Evolutionary conservation across 1,284 basidiomycete species (phyloP), one percentile per base, ranked within the genome.

Genomic region (Testicularia cyperi): DNA sequence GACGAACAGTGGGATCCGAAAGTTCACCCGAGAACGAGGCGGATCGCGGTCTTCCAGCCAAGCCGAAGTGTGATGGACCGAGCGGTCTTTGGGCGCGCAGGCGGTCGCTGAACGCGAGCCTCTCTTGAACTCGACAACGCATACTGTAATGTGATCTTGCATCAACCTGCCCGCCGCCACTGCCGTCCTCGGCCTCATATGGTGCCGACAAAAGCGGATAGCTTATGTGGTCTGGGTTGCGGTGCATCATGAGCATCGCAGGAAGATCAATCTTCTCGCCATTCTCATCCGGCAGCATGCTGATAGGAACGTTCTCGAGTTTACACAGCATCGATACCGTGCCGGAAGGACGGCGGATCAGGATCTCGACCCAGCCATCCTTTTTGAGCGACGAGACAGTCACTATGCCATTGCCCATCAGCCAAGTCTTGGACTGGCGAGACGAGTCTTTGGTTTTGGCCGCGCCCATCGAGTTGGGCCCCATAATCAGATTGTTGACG

Each of bases 361-460:
- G 78, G 6, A 97, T 84, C 71, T 94, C 90, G 19, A 92, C 83
- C 94, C 94, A 97, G 3, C 92, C 92, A 1, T 84, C 80, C 49
- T 85, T 82, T 6, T 83, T 80, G 27, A 95, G 81, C 0, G 85
- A 80, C 10, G 86, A 85, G 34, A 97, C 83, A 2, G 92, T 92
- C 38, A 98, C 80, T 35, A 98, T 82, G 0, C 90, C 85, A 63
- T 90, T 86, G 1, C 92, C 92, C 44, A 89, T 78, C 20, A 95
- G 74, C 92, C 92, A 98, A 0, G 87, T 86, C 78, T 90, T 90
- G 18, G 65, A 61, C 7, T 51, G 53, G 21, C 52, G 37, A 10
- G 28, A 25, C 12, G 41, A 36, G n/a, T 48, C 62, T 33, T 67
- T 58, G 82, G 60, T 36, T 44, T 35, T n/a, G 64, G 49, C 27